Evolutionary conservation across 164 flowering plant genomes (phyloP), one percentile per base, ranked within the genome.

Genomic region (Berberis vulgaris): DNA sequence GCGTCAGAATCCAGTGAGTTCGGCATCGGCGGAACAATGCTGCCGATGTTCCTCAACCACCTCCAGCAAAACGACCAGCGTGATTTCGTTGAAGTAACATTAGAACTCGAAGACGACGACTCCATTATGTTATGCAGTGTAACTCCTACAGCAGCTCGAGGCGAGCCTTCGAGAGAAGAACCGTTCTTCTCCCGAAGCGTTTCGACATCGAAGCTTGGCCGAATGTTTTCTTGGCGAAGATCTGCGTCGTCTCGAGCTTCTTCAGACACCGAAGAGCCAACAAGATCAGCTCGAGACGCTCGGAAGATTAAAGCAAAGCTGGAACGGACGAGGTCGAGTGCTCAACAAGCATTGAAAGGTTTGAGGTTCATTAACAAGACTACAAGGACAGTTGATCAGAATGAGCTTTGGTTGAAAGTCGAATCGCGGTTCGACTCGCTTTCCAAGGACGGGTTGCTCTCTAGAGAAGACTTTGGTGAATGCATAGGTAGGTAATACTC

Each of bases 291-390:
- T 41, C 75, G 96, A 0, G 91, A 87, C 11, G 83, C 74, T 40
- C 73, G 92, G 79, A 81, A 62, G 52, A 62, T 79, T 8, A 76
- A 39, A 40, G 86, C 89, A 12, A 75, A 70, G 68, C 83, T 91
- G 6, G 77, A 83, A 44, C 69, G 99, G 66, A 77, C 77, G 43
- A 72, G 72, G 45, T 91, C 97, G 2, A 72, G 84, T 52, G 94
- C 97, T 3, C 87, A 83, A 69, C 73, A 75, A 49, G 97, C 90
- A 0, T 82, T 95, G 10, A 81, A 76, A 41, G 97, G 99, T 1
- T 74, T 95, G 42, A 71, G 96, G 45, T 95, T 95, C 74, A 95
- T 95, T 40, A 95, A 80, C 73, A 83, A 75, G 55, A 87, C 80
- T 7, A 81, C 85, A 1, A 79, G 69, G 0, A 67, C 72, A 3